phyloP scores from a whole-genome alignment of 2,329 filamentous ascomycete genomes.

The Monosporascus sp. region DNA sequence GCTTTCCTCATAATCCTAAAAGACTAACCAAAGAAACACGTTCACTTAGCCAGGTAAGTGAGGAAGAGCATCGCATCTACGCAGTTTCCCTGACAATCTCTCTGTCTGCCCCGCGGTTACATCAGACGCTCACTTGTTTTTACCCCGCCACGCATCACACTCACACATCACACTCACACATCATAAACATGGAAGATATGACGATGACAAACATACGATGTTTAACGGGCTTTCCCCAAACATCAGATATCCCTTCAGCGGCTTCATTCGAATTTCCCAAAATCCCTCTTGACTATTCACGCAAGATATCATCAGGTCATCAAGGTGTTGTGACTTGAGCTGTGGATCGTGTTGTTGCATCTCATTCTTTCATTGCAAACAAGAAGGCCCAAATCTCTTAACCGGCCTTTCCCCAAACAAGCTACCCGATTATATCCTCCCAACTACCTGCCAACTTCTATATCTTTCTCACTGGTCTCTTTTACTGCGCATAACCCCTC shows the following conservation, averaged over 20 bases:
- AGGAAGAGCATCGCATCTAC: background rate
- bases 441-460: background rate
- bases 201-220: background rate
- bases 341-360: background rate
- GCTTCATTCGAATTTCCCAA: background rate
- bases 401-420: background rate
- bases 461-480: background rate
- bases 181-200: background rate
- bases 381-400: background rate
- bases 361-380: background rate
- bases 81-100: background rate
- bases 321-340: background rate
- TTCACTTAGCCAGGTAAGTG: background rate
- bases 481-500: background rate
- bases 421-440: background rate
- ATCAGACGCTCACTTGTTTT: background rate
- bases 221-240: background rate
- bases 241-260: background rate
- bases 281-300: background rate
- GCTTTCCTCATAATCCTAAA: background rate
- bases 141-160: background rate
- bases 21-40: background rate
- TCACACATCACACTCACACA: too few species aligned
- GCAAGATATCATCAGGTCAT: background rate
- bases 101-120: background rate